Percentiles rank a stretch among this genome's conserved stretches.
Evolutionary conservation across 805 yeast species (phyloP).

Genomic region (Saccharomyces jurei): DNA sequence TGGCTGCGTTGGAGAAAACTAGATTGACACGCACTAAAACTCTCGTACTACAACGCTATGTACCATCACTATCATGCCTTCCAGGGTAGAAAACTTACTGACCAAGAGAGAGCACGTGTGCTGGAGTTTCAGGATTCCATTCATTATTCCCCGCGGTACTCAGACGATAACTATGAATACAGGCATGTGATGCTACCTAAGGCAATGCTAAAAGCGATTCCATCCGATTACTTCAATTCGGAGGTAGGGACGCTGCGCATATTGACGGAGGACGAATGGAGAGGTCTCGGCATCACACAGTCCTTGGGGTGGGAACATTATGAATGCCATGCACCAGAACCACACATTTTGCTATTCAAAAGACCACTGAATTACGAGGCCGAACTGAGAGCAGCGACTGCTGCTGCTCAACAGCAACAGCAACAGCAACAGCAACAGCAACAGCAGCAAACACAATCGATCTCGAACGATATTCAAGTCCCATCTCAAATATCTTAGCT

Average conservation of each 20-base stretch:
- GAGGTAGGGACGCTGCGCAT: conserved; percentile 92
- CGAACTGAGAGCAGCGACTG: conserved; percentile 28
- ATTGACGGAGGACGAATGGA: conserved; percentile 92
- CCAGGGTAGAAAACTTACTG: conserved; percentile 61
- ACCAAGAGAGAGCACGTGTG: conserved; percentile 75
- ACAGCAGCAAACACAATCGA: conserved; percentile 8
- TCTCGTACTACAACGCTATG: conserved; percentile 11
- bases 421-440: conserved; percentile 17
- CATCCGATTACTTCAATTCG: conserved; percentile 85
- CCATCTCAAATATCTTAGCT: not conserved
- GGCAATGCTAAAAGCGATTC: conserved; percentile 87
- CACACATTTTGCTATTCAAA: conserved; percentile 86
- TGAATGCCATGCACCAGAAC: conserved; percentile 98
- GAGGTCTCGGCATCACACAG: conserved; percentile 96
- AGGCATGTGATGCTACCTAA: conserved; percentile 96
- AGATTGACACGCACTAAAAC: not conserved
- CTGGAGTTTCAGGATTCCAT: conserved; percentile 89
- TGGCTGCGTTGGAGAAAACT: not conserved
- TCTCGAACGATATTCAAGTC: not conserved
- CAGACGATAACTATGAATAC: conserved; percentile 87
- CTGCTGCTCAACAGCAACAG: conserved; percentile 21
- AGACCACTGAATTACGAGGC: conserved; percentile 52
- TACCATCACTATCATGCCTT: conserved; percentile 29
- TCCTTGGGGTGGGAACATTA: conserved; percentile 97
- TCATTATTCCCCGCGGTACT: conserved; percentile 85